Evolutionary conservation across 129 eudicot genomes (phyloP), one percentile per base, ranked within the genome.

Genomic region (Oenanthe sinensis): DNA sequence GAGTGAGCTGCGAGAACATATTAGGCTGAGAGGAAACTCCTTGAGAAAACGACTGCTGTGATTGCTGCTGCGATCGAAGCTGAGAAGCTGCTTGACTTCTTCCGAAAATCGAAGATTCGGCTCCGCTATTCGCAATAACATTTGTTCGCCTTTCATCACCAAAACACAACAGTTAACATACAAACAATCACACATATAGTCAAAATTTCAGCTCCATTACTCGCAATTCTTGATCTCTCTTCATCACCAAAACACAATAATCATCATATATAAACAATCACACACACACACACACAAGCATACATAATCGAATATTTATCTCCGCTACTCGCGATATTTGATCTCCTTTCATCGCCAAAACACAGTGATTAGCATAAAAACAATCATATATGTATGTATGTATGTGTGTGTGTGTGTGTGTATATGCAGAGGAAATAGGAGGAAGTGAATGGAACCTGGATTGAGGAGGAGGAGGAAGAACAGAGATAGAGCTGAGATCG

Each of bases 1-100:
- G 96, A 6, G 96, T 91, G 82, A 91, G 79, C 88, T 91, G 98
- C 71, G 97, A 94, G 83, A 87, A 90, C 69, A 77, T 81, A 76
- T 91, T 90, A 24, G 82, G 92, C 80, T 93, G 97, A 74, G 97
- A 91, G 36, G 93, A 89, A 78, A 88, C 70, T 63, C 96, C 98
- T 81, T 93, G 97, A 43, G 98, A 93, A 62, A 91, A 77, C 16
- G 97, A 86, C 72, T 79, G 93, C 77, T 94, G 98, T 24, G 97
- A 91, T 60, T 83, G 88, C 76, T 89, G 93, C 74, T 87, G 97
- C 70, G 93, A 82, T 28, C 87, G 84, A 43, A 84, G 44, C 80
- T 89, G 97, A 60, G 90, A 79, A 46, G 79, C 68, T 48, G 88
- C 74, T 82, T 91, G 97, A 83, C 84, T 86, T 83, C 85, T 85